Conservation (phyloP, 2,329 filamentous ascomycete species). For the Coniella vitis region DNA sequence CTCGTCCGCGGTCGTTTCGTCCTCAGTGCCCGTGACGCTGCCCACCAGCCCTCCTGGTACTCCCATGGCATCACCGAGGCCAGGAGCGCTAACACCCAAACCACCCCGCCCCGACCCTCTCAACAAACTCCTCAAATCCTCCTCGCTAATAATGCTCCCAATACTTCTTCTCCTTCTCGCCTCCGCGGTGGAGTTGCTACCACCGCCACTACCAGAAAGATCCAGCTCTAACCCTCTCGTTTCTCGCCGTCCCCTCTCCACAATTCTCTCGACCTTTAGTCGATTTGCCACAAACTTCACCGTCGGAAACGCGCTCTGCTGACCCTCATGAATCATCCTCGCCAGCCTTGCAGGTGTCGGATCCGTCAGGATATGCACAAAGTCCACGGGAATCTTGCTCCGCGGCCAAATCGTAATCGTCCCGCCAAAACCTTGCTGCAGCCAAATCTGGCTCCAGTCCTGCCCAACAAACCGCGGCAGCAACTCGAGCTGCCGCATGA, state of each 20-base stretch:
- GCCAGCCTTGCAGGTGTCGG: conserved; percentile 69
- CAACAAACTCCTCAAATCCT: conserved; percentile 40
- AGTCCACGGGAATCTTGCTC: conserved; percentile 63
- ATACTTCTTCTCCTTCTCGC: conserved; percentile 30
- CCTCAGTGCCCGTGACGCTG: conserved; percentile 14
- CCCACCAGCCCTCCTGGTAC: neutral
- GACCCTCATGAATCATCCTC: conserved; percentile 83
- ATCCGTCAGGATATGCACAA: conserved; percentile 79
- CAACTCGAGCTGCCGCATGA: conserved; percentile 85
- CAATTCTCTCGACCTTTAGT: conserved; percentile 69
- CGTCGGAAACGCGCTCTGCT: conserved; percentile 85
- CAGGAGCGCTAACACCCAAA: too few relatives aligned
- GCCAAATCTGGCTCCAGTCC: conserved; percentile 95
- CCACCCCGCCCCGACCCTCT: conserved; percentile 17
- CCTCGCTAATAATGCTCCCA: conserved; percentile 55
- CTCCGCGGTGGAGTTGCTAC: conserved; percentile 26
- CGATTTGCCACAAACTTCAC: conserved; percentile 86
- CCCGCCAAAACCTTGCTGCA: conserved; percentile 80
- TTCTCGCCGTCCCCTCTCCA: conserved; percentile 52
- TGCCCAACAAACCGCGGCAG: conserved; percentile 85
- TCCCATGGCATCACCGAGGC: neutral
- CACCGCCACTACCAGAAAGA: neutral
- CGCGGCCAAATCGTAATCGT: conserved; percentile 97
- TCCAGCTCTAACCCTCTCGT: conserved; percentile 36
- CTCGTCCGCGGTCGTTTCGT: conserved; percentile 16